These are phyloP conservation scores for Pyricularia grisea DNA, from an alignment of 2,329 filamentous ascomycete genomes.

Conservation along the genomic window DNA sequence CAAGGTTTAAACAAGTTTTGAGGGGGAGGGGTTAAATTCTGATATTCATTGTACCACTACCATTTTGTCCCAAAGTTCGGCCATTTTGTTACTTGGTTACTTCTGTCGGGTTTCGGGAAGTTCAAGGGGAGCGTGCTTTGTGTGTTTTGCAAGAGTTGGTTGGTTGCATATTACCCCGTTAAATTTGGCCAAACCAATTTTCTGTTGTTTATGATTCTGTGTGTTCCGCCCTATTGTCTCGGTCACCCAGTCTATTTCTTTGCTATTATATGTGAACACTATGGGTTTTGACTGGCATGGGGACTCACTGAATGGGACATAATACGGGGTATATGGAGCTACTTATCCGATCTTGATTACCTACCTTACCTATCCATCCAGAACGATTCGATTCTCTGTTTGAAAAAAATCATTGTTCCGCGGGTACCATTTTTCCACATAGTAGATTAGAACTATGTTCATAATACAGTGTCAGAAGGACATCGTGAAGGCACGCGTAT, in stretches of 20 bases:
- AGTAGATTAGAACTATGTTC: no score
- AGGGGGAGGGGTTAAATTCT: not conserved
- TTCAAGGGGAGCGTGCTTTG: not conserved
- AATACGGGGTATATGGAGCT: not conserved
- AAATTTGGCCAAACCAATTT: not conserved
- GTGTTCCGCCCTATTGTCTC: not conserved
- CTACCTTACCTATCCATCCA: no score
- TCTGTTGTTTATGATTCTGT: conserved; percentile 7
- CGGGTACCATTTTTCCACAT: no score
- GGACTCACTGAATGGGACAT: not conserved
- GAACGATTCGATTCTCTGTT: not conserved
- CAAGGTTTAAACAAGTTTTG: not conserved
- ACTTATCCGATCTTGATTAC: not conserved
- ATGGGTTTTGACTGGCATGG: not conserved
- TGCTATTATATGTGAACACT: not conserved
- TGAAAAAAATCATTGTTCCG: not conserved
- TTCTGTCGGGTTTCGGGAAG: not conserved
- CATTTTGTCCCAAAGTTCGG: not conserved
- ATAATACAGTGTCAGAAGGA: no score
- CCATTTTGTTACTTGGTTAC: not conserved
- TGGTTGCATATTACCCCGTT: not conserved
- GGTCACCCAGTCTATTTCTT: not conserved
- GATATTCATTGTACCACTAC: not conserved
- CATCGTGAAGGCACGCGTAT: not conserved
- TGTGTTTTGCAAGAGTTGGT: not conserved